Evolutionary conservation across 2,329 filamentous ascomycete genomes (phyloP), one percentile per base, ranked within the genome.

Genomic region (Onygenales sp.): DNA sequence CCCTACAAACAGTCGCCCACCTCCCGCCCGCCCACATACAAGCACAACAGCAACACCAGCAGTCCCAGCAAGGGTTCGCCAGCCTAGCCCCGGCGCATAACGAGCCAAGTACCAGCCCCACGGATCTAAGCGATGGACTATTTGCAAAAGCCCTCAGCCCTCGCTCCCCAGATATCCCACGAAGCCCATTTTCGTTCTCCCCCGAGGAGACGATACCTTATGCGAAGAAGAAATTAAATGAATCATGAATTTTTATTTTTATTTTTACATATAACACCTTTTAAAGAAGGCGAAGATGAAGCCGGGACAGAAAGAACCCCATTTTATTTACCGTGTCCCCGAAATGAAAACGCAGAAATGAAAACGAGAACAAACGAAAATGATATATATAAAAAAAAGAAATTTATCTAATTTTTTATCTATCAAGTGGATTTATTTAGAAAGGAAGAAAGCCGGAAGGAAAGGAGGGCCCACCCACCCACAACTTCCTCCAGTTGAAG

Each of bases 131-230:
- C 59, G 89, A 95, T 54, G 91, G 87, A 42, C 76, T 95, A 2
- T 96, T 96, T 65, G 90, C 89, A 0, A 78, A 95, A 51, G 89
- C 88, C 1, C 82, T 95, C 72, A 92, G 87, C 63, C 90, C 90
- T 1, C 78, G 90, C 49, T 91, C 87, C 62, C 90, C 90, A 0
- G 89, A 94, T 60, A 89, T 93, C 76, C 83, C 84, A 51, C 87
- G 84, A 61, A 91, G 87, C 64, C 90, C 89, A 0, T 96, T 95
- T 64, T 81, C 79, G 3, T 81, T 84, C 65, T 69, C 72, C 33
- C 66, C 67, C n/a, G 62, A 66, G 43, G 73, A 75, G 56, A 71
- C 65, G 42, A 60, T 58, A 57, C 62, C 52, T 53, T 64, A 60
- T 58, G 55, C 53, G 31, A 52, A 49, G 44, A 56, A 54, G 42